A percentile compares a stretch with the other conserved stretches of the same genome.
These are phyloP conservation scores for Nicotiana knightiana DNA, from an alignment of 257 asterid species.

Conservation along the genomic window DNA sequence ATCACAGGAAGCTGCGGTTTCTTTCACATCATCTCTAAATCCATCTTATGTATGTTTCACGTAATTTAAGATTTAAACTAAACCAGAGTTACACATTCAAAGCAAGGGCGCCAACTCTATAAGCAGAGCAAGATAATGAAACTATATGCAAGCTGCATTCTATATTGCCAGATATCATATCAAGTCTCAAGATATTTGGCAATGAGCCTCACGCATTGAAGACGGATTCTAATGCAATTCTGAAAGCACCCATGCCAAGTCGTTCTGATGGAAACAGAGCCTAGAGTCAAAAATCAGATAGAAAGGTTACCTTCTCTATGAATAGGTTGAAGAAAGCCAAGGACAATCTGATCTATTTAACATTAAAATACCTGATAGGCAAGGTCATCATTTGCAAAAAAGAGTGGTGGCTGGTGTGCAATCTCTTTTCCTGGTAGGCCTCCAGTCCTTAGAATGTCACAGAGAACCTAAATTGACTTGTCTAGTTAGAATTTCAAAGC, in stretches of 20 bases:
- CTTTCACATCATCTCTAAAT: neutral
- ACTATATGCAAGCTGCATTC: neutral
- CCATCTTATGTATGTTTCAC: neutral
- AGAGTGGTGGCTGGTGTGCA: slow-evolving; percentile 75
- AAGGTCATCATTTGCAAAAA: slow-evolving; percentile 87
- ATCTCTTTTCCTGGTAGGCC: slow-evolving; percentile 84
- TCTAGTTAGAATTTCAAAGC: slow-evolving; percentile 15
- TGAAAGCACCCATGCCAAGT: slow-evolving; percentile 97
- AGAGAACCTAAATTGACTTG: slow-evolving; percentile 53
- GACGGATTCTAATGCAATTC: slow-evolving; percentile 83
- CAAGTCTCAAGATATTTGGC: neutral
- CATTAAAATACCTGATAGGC: slow-evolving; percentile 66
- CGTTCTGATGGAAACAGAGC: slow-evolving; percentile 89
- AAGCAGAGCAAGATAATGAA: neutral
- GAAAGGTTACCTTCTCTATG: neutral
- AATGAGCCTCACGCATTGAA: slow-evolving; percentile 59
- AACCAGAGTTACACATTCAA: neutral
- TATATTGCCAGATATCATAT: neutral
- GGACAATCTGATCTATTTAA: slow-evolving; percentile 2
- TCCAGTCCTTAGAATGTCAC: slow-evolving; percentile 92
- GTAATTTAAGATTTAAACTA: neutral
- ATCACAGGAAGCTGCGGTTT: neutral
- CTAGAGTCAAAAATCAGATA: slow-evolving; percentile 28
- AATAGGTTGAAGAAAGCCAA: neutral
- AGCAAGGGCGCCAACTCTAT: neutral